Conservation (phyloP, 2,329 filamentous ascomycete genomes). For the Verticillium zaregamsianum region DNA sequence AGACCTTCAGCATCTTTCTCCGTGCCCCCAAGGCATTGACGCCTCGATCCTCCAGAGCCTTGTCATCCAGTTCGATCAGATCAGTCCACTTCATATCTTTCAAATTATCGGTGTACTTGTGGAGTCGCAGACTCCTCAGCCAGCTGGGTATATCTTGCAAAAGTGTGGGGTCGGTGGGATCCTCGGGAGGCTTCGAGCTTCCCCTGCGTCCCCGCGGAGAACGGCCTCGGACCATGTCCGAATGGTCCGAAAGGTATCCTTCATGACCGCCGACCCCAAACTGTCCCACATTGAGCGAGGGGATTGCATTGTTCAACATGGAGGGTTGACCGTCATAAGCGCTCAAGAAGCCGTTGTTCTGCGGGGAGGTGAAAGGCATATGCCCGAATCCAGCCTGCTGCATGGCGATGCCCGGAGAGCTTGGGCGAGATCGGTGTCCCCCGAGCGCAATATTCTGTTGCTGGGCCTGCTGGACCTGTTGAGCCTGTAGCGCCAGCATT, state of each 20-base stretch:
- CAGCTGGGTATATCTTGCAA: conserved; percentile 94
- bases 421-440: conserved; percentile 78
- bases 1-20: conserved; percentile 98
- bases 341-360: conserved; percentile 90
- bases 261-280: conserved; percentile 69
- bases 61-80: conserved; percentile 85
- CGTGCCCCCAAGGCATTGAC: conserved; percentile 93
- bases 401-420: conserved; percentile 82
- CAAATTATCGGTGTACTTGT: conserved; percentile 98
- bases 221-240: conserved; percentile 82
- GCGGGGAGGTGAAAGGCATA: conserved; percentile 77
- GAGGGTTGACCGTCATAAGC: conserved; percentile 76
- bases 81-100: conserved; percentile 98
- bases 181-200: conserved; percentile 95
- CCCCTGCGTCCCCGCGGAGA: conserved; percentile 89
- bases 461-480: conserved; percentile 41
- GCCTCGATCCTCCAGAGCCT: conserved; percentile 84
- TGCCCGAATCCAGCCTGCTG: conserved; percentile 63
- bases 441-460: conserved; percentile 45
- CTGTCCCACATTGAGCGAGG: conserved; percentile 65
- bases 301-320: conserved; percentile 67
- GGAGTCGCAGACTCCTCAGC: conserved; percentile 88
- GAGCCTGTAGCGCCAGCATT: conserved; percentile 73
- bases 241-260: conserved; percentile 91
- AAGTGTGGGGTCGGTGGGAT: conserved; percentile 85